A percentile compares a stretch with the other conserved stretches of the same genome.
Evolutionary conservation across 140 eudicot species (phyloP).

Genomic region (Stevia rebaudiana): DNA sequence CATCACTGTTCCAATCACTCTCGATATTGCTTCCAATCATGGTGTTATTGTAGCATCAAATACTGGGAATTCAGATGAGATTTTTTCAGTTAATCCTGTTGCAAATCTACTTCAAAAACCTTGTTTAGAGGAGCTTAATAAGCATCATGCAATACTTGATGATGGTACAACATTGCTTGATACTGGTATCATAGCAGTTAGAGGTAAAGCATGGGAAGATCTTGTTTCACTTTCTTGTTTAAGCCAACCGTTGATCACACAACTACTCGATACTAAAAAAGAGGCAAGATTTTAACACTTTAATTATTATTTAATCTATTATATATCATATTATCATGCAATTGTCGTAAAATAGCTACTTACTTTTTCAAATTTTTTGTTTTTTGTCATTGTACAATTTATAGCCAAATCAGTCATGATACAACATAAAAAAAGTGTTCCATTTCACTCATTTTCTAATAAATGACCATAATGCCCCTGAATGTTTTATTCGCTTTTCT

Average conservation of each 20-base stretch:
- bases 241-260: conserved; percentile 64
- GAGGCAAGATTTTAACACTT: conserved; percentile 53
- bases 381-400: neutral
- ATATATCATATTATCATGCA: neutral
- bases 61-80: conserved; percentile 31
- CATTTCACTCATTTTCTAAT: neutral
- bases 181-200: conserved; percentile 85
- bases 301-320: neutral
- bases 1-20: conserved; percentile 89
- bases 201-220: conserved; percentile 92
- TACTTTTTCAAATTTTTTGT: neutral
- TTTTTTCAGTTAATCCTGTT: conserved; percentile 44
- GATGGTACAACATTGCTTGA: conserved; percentile 96
- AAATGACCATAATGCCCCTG: neutral
- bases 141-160: conserved; percentile 61
- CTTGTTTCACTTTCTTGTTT: conserved; percentile 66
- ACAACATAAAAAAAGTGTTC: neutral
- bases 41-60: conserved; percentile 93
- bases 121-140: conserved; percentile 56
- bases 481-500: conserved; percentile 19
- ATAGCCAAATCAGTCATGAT: neutral
- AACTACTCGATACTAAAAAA: conserved; percentile 58
- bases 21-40: conserved; percentile 91
- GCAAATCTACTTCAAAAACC: conserved; percentile 96
- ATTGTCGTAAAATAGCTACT: neutral